phyloP scores from a whole-genome alignment of 78 protist species.

The Cavenderia fasciculata region DNA sequence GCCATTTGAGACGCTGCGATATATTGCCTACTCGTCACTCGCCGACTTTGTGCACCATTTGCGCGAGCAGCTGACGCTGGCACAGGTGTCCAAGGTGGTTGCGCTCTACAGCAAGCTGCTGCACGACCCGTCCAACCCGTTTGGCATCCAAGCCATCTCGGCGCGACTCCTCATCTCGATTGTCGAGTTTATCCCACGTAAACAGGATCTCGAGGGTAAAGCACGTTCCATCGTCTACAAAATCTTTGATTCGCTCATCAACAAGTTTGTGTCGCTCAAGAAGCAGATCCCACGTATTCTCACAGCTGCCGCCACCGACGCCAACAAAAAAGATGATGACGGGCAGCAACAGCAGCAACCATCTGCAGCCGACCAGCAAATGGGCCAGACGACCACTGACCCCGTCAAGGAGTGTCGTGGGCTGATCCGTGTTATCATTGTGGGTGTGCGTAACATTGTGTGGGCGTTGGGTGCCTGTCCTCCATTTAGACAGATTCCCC shows the following conservation, averaged over 20 bases:
- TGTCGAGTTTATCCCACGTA: slow-evolving; percentile 86
- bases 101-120: slow-evolving; percentile 86
- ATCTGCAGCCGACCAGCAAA: not conserved
- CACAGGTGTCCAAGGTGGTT: slow-evolving; percentile 83
- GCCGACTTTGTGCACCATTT: slow-evolving; percentile 95
- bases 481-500: not conserved
- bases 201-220: slow-evolving; percentile 38
- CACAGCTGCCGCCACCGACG: not conserved
- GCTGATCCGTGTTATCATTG: slow-evolving; percentile 84
- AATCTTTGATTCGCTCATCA: slow-evolving; percentile 82
- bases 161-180: slow-evolving; percentile 91
- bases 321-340: not conserved
- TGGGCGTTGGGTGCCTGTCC: slow-evolving; percentile 74
- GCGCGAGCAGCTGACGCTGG: slow-evolving; percentile 65
- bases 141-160: slow-evolving; percentile 89
- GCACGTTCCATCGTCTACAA: slow-evolving; percentile 80
- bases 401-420: slow-evolving; percentile 66
- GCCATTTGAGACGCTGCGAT: slow-evolving; percentile 81
- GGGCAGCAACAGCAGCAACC: not conserved
- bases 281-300: slow-evolving; percentile 73
- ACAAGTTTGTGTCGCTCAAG: slow-evolving; percentile 84
- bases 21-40: slow-evolving; percentile 91
- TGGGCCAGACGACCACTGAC: not conserved
- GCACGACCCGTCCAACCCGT: slow-evolving; percentile 90
- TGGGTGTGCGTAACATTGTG: slow-evolving; percentile 89